phyloP scores from a whole-genome alignment of 2,329 filamentous ascomycete genomes.

The Albophoma yamanashiensis region DNA sequence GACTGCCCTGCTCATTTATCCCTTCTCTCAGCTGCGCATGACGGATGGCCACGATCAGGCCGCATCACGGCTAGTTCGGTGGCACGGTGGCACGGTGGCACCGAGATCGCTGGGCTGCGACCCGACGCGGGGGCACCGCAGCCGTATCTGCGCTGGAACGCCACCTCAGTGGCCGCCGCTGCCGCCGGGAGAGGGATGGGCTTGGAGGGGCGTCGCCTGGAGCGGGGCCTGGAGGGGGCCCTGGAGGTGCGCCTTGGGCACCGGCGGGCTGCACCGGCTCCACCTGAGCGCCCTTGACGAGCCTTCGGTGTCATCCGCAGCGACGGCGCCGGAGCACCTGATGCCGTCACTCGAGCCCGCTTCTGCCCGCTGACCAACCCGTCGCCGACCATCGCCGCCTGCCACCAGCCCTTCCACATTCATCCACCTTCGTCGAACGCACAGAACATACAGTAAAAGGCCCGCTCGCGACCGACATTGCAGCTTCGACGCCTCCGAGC shows the following conservation, averaged over 20 bases:
- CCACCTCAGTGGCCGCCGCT: background rate
- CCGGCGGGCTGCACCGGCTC: background rate
- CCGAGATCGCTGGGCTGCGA: too few relatives aligned
- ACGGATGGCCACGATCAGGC: too few relatives aligned
- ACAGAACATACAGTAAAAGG: background rate
- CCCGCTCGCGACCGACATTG: background rate
- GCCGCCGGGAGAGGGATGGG: background rate
- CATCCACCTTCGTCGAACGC: background rate
- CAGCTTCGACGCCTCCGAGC: background rate
- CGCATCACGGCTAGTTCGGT: too few relatives aligned
- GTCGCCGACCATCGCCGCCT: background rate
- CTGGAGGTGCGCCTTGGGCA: background rate
- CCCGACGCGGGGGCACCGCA: background rate
- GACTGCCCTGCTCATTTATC: background rate
- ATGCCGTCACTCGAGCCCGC: constrained; percentile 8
- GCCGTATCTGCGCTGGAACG: background rate
- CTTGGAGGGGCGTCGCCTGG: too few relatives aligned
- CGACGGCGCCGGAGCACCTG: constrained; percentile 2
- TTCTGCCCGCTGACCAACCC: background rate
- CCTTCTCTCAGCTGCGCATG: background rate
- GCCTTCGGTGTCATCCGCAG: background rate
- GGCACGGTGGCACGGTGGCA: too few relatives aligned
- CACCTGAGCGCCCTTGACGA: background rate
- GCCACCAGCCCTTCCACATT: background rate
- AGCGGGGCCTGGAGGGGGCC: too few relatives aligned